Evolutionary conservation across 768 basidiomycete genomes (phyloP).

Genomic region (Phylloporus arenicola): DNA sequence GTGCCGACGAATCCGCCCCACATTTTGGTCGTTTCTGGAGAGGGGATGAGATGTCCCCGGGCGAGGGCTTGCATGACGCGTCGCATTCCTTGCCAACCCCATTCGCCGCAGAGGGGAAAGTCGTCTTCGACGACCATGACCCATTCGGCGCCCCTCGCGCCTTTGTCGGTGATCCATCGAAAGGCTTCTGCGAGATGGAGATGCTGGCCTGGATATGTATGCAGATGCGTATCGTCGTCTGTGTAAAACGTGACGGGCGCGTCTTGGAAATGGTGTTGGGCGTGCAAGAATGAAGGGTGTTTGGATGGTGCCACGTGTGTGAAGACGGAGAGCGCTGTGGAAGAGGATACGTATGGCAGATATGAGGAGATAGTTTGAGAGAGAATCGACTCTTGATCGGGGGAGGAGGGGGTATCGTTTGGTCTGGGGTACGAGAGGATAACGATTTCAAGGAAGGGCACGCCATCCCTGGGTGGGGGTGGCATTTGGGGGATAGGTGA

Average conservation of each 20-base stretch:
- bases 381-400: conserved; percentile 23
- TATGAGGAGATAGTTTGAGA: conserved; percentile 35
- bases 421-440: conserved; percentile 38
- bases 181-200: conserved; percentile 40
- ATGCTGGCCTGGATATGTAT: conserved; percentile 30
- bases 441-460: conserved; percentile 37
- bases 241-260: conserved; percentile 18
- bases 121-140: conserved; percentile 42
- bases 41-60: conserved; percentile 9
- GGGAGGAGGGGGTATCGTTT: conserved; percentile 21
- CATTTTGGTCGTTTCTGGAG: conserved; percentile 14
- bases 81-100: conserved; percentile 31
- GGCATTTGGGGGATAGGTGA: conserved; percentile 1
- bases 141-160: conserved; percentile 31
- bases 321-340: conserved; percentile 34
- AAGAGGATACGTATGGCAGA: conserved; percentile 29
- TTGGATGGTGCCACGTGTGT: conserved; percentile 27
- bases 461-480: conserved; percentile 15
- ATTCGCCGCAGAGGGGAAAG: conserved; percentile 37
- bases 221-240: conserved; percentile 28
- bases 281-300: conserved; percentile 31
- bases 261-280: conserved; percentile 23
- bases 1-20: conserved; percentile 39
- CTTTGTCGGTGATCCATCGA: conserved; percentile 28
- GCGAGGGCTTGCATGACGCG: conserved; percentile 32